Evolutionary conservation across 2,329 filamentous ascomycete species (phyloP), one percentile per base, ranked within the genome.

Genomic region (Xenosphaeropsis pyriputrescens): DNA sequence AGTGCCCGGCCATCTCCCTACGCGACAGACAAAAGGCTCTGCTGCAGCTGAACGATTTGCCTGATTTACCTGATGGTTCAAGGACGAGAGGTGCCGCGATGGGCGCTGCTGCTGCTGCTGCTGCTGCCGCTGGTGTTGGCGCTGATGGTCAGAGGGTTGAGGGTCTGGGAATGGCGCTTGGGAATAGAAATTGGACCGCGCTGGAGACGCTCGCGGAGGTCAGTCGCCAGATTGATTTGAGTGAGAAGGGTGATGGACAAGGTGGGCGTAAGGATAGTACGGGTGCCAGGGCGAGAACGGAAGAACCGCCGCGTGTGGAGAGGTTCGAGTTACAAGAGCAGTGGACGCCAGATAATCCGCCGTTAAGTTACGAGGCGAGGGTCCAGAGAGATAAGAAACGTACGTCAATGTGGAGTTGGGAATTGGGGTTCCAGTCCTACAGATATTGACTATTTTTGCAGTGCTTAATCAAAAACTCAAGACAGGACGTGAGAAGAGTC

Each of bases 141-240:
- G 51, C 52, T 19, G 57, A 57, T 45, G 57, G 55, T 18, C 57
- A 58, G 37, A 47, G 51, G 14, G 51, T 52, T 12, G 57, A 60
- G 36, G 22, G 22, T 9, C 22, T 26, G 22, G 22, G 22, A 26
- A 43, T 67, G 17, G 59, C 65, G 2, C 64, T 65, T 39, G 57
- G 58, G 29, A 64, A 65, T 45, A 70, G 74, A 46, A 74, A 75
- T 46, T 85, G 85, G 68, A 85, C 84, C 43, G 83, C 84, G 2
- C 65, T 94, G 29, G 84, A 93, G 54, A 86, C 86, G 5, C 67
- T 94, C 16, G 86, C 86, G 22, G 86, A 94, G 58, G 86, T 88
- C 0, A 93, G 86, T 36, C 72, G 85, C 36, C 83, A 84, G 55
- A 73, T 91, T 41, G 81, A 82, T 47, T 64, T 75, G 13, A 71